Base-by-base conservation (phyloP, 345 rosid species). In the Citrus maxima region DNA sequence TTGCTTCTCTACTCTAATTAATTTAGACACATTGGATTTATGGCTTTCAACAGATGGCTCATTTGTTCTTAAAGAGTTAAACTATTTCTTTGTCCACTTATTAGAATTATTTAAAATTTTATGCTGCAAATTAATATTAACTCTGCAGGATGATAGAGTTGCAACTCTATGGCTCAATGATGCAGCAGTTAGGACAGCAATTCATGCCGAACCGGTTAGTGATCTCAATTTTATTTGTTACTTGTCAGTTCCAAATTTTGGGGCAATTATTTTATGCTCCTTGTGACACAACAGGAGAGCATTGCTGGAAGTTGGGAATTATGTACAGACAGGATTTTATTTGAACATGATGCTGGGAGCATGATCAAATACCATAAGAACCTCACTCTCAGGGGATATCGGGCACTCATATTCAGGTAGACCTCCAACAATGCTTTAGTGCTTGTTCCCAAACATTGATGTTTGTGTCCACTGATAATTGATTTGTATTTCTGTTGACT, bases 361-460 rank as follows among this genome's bases (percentile, higher is more conserved):
- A 93, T 95, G 99, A 90, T 95, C 67, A 80, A 77, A 69, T 86
- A 51, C 84, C 99, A 95, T 85, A 92, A 82, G 87, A 95, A 95
- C 85, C 93, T 95, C 40, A 95, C 95, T 49, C 72, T 83, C 77
- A 78, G 78, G 63, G 97, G 97, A 67, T 88, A 80, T 81, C 89
- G 93, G 5, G 97, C 97, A 49, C 95, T 95, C 35, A 89, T 95
- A 74, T 95, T 56, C 89, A 95, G 97, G 98, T 93, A 67, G 40
- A 34, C 78, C 80, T 78, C 61, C 25, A 62, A 37, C 27, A n/a
- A 2, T 46, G 37, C 61, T 24, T 61, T 25, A 8, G 12, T 61
- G 58, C 38, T 12, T 28, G 59, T 10, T 19, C 21, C 28, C 63
- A 74, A 40, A 24, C 28, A 18, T 63, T n/a, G 49, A 51, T 12